Evolutionary conservation across 192 early-diverging fungal species (phyloP), one percentile per base, ranked within the genome.

Genomic region (Entrophospora sp.): DNA sequence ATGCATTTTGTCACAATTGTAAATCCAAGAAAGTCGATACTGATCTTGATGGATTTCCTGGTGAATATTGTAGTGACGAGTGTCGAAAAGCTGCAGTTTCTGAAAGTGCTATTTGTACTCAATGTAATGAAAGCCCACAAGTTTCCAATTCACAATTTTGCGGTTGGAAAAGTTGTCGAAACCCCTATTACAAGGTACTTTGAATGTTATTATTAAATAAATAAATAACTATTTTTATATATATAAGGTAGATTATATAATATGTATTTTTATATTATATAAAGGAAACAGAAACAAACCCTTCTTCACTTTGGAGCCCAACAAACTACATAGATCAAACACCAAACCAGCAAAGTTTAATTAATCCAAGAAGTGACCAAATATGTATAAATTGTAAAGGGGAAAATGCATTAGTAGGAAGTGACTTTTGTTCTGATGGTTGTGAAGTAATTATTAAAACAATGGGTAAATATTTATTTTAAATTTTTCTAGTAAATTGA

Each of bases 61-160:
- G 59, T 9, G 59, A 61, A 31, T 61, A 24, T 31, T 61, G 59
- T 43, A 44, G 40, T 44, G 59, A 61, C 34, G 28, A 45, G 31
- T 61, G 59, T 45, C 37, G 59, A 7, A 16, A 14, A 20, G 59
- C 25, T 20, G 59, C 59, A 31, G 59, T 36, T 0, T 28, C 31
- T 6, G 37, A 36, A 12, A 61, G 22, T 12, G 10, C 24, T 32
- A 14, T 27, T 7, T 61, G 59, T 30, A 61, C 20, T 5, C 40
- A 43, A 31, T 61, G 59, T 45, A 61, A 61, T 20, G 42, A 40
- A 28, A 43, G 27, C 28, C 59, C 59, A 9, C 25, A 20, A 25
- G 30, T 61, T 28, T 18, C 27, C 9, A n/a, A 16, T 10, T 44
- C 59, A 8, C 24, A 61, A 28, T 61, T 40, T 61, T 61, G 59